phyloP scores from a whole-genome alignment of 495 filamentous ascomycete genomes.

The Neurospora africana region DNA sequence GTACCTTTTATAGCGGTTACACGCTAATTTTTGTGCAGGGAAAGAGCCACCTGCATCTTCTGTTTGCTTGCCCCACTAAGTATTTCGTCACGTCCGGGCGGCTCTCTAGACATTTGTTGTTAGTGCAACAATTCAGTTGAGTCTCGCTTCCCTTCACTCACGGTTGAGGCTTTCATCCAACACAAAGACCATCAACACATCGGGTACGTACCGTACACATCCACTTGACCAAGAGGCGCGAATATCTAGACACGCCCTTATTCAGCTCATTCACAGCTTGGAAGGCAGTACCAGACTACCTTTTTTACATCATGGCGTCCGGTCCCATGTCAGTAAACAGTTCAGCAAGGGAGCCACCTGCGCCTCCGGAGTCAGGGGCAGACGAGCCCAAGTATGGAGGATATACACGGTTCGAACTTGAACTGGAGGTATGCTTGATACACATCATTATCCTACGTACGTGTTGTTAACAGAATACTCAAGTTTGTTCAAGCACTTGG shows the following conservation, averaged over 20 bases:
- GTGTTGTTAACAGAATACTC: constrained; percentile 4
- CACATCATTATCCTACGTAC: neutral
- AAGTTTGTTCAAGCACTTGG: constrained; percentile 86
- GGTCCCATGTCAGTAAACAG: constrained; percentile 23
- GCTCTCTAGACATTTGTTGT: neutral
- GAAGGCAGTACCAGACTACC: neutral
- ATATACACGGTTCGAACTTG: constrained; percentile 61
- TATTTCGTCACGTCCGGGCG: neutral
- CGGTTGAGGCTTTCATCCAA: neutral
- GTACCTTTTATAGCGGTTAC: neutral
- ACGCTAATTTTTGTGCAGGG: neutral
- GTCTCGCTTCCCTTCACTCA: neutral
- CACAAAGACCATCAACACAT: neutral
- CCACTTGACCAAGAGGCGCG: neutral
- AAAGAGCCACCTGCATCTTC: neutral
- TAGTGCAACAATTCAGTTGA: neutral
- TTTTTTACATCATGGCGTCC: constrained; percentile 11
- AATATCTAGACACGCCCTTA: neutral
- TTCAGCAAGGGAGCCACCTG: constrained; percentile 19
- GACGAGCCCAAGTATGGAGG: constrained; percentile 48
- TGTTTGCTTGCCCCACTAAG: neutral
- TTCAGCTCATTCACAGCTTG: neutral
- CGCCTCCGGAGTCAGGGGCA: constrained; percentile 8
- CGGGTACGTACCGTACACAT: neutral
- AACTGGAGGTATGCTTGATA: constrained; percentile 49